Base-by-base conservation (phyloP, 2,329 filamentous ascomycete species). In the Fusarium agapanthi region DNA sequence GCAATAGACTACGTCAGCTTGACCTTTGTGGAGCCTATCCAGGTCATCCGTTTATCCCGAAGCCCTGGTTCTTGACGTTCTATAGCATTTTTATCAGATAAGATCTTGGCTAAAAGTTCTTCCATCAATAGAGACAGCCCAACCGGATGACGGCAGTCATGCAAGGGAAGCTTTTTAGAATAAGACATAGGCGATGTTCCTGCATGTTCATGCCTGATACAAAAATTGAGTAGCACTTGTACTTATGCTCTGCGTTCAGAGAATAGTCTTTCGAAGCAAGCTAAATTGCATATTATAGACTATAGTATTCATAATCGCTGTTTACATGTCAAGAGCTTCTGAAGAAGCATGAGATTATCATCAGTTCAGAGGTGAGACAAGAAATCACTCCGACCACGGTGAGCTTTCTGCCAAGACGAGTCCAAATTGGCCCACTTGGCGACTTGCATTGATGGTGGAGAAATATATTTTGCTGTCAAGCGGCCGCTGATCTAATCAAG, bases 31-130 rank as follows among this genome's bases (percentile, higher is more conserved):
- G 43, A 54, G 56, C 37, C 37, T 30, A n/a, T 47, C 37, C 28
- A 24, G 41, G 32, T 45, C 10, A 26, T 48, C 35, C 4, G 30
- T 67, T 41, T 32, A 45, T 50, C 30, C 32, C n/a, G 26, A 28
- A 43, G 51, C 54, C 64, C 34, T 61, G 37, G 56, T 38, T 50
- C 62, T 50, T 24, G 34, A 67, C 43, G 15, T n/a, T 50, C 26
- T 28, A 32, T 38, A 20, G 26, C 38, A 38, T 47, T 38, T 61
- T 22, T 47, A 62, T 67, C 63, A 62, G 63, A 62, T 55, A 67
- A 67, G 47, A 67, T 67, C 48, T 43, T 67, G 64, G 61, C 28
- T 44, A 55, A 61, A 53, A 28, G 44, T 62, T 65, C n/a, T 34
- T 32, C 40, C 48, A 14, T 41, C 7, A 26, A 47, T 30, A 18